Evolutionary conservation across 805 yeast genomes (phyloP).

Genomic region (Ogataea henricii): DNA sequence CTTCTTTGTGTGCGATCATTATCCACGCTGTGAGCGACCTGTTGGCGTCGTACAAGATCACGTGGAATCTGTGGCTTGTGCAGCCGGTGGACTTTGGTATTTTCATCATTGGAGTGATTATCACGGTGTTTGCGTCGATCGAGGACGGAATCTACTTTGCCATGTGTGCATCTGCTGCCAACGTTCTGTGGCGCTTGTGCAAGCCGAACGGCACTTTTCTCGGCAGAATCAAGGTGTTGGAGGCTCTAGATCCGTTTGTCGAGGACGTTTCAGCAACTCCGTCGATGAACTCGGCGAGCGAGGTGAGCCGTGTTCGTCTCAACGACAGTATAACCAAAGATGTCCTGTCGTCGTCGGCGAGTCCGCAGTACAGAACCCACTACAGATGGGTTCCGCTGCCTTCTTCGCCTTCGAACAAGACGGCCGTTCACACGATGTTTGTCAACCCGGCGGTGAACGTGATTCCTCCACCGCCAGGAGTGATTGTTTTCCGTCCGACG

Average conservation of each 20-base stretch:
- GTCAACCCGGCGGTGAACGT: constrained; percentile 60
- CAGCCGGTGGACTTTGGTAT: constrained; percentile 75
- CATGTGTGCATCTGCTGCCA: constrained; percentile 77
- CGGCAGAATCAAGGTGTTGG: constrained; percentile 74
- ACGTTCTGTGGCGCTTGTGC: constrained; percentile 70
- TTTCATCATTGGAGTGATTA: constrained; percentile 69
- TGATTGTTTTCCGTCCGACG: constrained; percentile 77
- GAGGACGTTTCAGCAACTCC: constrained; percentile 15
- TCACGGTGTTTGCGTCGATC: constrained; percentile 76
- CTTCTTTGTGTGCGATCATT: constrained; percentile 82
- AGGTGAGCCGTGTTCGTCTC: background rate
- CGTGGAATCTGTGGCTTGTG: constrained; percentile 70
- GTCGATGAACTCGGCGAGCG: background rate
- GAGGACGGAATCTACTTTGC: constrained; percentile 93
- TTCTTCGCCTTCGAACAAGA: constrained; percentile 28
- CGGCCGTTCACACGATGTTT: constrained; percentile 34
- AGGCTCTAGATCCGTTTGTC: constrained; percentile 64
- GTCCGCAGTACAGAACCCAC: constrained; percentile 17
- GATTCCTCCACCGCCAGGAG: constrained; percentile 86
- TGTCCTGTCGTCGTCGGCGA: background rate
- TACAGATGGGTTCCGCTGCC: constrained; percentile 69
- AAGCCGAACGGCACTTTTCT: constrained; percentile 81
- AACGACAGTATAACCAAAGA: too few relatives aligned
- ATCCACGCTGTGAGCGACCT: constrained; percentile 93
- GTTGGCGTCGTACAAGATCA: constrained; percentile 65